phyloP scores from a whole-genome alignment of 2,329 filamentous ascomycete genomes.

The Pseudogymnoascus sp. region DNA sequence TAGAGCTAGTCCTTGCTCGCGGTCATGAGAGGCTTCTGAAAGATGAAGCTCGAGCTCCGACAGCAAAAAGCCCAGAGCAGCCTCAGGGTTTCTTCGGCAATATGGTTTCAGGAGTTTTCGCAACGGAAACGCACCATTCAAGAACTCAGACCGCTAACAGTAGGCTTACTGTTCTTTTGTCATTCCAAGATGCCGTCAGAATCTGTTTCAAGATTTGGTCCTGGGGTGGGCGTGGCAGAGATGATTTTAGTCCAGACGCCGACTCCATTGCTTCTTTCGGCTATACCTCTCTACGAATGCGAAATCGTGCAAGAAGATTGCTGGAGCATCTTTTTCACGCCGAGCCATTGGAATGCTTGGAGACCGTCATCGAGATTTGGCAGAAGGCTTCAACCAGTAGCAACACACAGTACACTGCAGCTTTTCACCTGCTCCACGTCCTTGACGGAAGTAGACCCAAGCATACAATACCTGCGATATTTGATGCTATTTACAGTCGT shows the following conservation, averaged over 20 bases:
- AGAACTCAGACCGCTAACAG: conserved; percentile 85
- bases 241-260: conserved; percentile 50
- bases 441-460: conserved; percentile 85
- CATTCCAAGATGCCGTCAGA: conserved; percentile 89
- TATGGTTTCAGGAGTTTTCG: conserved; percentile 86
- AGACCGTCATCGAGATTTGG: conserved; percentile 85
- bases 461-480: conserved; percentile 84
- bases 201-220: conserved; percentile 93
- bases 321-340: conserved; percentile 89
- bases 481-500: conserved; percentile 92
- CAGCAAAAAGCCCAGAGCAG: conserved; percentile 70
- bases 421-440: conserved; percentile 82
- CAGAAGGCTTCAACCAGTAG: conserved; percentile 41
- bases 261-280: conserved; percentile 72
- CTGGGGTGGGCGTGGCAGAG: conserved; percentile 65
- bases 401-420: conserved; percentile 47
- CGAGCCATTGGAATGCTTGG: conserved; percentile 85
- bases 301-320: conserved; percentile 77
- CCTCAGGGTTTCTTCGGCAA: conserved; percentile 85
- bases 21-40: conserved; percentile 73
- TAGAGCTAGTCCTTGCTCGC: conserved; percentile 82
- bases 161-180: conserved; percentile 84
- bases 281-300: conserved; percentile 84
- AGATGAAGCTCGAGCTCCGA: conserved; percentile 62
- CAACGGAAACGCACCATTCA: conserved; percentile 66